A percentile compares a stretch with the other conserved stretches of the same genome.
Conservation (phyloP, 2,329 filamentous ascomycete species). For the Claviceps africana region DNA sequence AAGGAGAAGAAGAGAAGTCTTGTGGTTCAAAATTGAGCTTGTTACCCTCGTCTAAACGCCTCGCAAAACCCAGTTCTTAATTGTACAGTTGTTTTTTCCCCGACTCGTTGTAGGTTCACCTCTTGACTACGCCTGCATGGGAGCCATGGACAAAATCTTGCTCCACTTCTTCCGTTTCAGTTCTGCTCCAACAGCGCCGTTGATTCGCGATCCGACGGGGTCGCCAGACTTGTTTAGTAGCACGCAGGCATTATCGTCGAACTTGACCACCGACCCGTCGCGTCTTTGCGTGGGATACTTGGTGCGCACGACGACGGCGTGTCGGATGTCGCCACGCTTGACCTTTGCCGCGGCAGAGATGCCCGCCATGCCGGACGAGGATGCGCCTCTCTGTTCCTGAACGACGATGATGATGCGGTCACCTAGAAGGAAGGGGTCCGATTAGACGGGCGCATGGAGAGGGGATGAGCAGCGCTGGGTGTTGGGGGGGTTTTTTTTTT, state of each 20-base stretch:
- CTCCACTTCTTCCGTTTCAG: slow-evolving; percentile 90
- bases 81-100: slow-evolving; percentile 19
- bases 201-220: slow-evolving; percentile 83
- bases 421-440: slow-evolving; percentile 35
- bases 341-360: slow-evolving; percentile 75
- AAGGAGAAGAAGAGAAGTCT: neutral
- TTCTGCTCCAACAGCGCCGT: slow-evolving; percentile 81
- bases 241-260: slow-evolving; percentile 97
- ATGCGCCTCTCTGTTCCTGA: slow-evolving; percentile 80
- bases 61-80: slow-evolving; percentile 21
- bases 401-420: slow-evolving; percentile 96
- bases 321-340: slow-evolving; percentile 86
- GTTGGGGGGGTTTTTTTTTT: no score
- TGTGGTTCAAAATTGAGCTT: slow-evolving; percentile 2
- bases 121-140: slow-evolving; percentile 41
- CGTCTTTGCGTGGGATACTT: slow-evolving; percentile 72
- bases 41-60: slow-evolving; percentile 19
- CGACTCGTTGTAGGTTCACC: slow-evolving; percentile 3
- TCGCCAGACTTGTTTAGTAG: slow-evolving; percentile 94
- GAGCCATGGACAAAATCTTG: slow-evolving; percentile 92
- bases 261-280: slow-evolving; percentile 81
- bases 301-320: slow-evolving; percentile 89
- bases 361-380: slow-evolving; percentile 56
- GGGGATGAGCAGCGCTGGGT: neutral
- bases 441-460: neutral